These are phyloP conservation scores for Lyophyllum decastes DNA, from an alignment of 768 basidiomycete species.

Conservation along the genomic window DNA sequence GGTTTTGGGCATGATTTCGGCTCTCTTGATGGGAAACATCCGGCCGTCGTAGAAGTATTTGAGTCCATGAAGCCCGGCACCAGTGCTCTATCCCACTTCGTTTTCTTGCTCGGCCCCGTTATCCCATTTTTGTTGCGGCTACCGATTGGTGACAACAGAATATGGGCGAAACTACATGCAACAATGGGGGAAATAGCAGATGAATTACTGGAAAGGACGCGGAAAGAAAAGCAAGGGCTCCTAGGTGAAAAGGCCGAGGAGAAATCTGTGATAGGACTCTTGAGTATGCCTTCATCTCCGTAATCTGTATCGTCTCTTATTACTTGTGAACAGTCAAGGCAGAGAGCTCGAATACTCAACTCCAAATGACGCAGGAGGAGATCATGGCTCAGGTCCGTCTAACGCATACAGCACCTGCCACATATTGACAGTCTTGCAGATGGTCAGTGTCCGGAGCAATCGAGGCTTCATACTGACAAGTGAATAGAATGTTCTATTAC, in stretches of 20 bases:
- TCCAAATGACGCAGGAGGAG: conserved; percentile 41
- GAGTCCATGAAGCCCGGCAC: conserved; percentile 30
- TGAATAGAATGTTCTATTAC: conserved; percentile 34
- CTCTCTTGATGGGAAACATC: conserved; percentile 46
- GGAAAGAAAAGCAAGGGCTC: conserved; percentile 30
- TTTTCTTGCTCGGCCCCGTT: conserved; percentile 36
- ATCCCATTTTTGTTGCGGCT: conserved; percentile 36
- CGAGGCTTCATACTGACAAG: neutral
- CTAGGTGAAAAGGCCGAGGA: conserved; percentile 26
- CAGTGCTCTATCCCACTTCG: conserved; percentile 27
- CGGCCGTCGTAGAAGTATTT: conserved; percentile 42
- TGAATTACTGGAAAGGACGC: conserved; percentile 36
- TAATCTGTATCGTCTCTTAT: neutral
- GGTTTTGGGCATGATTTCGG: conserved; percentile 63
- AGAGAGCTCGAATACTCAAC: conserved; percentile 24
- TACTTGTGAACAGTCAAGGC: conserved; percentile 33
- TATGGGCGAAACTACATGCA: conserved; percentile 29
- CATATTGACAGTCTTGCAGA: conserved; percentile 9
- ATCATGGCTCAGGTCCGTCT: conserved; percentile 36
- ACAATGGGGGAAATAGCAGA: conserved; percentile 41
- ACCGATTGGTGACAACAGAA: conserved; percentile 35
- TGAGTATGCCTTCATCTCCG: conserved; percentile 3
- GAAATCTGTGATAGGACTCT: conserved; percentile 29
- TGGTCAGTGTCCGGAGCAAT: conserved; percentile 2
- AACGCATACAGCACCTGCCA: neutral